Evolutionary conservation across 2,329 filamentous ascomycete species (phyloP).

Genomic region (Exophiala dermatitidis): DNA sequence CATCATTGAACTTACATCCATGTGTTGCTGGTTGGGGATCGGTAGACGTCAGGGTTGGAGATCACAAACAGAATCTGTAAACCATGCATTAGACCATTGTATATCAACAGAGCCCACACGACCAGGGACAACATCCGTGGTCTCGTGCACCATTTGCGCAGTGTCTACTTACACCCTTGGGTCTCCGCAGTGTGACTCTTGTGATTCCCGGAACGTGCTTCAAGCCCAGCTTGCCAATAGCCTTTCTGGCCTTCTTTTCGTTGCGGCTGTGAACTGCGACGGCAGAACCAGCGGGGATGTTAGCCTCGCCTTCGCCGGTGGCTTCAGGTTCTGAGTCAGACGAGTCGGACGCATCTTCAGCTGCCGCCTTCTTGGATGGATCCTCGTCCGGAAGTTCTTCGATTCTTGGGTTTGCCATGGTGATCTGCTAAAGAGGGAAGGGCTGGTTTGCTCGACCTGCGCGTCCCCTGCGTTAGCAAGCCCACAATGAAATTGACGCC

Average conservation of each 20-base stretch:
- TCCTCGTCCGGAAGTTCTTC: constrained; percentile 91
- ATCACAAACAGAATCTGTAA: constrained; percentile 95
- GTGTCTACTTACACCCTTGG: constrained; percentile 84
- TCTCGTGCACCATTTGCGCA: neutral
- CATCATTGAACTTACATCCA: constrained; percentile 71
- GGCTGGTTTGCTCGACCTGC: neutral
- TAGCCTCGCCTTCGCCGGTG: constrained; percentile 44
- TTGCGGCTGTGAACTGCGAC: constrained; percentile 96
- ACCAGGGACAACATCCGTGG: neutral
- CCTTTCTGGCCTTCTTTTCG: constrained; percentile 99
- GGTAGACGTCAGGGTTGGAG: constrained; percentile 99
- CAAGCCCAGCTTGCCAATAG: constrained; percentile 95
- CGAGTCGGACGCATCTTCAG: constrained; percentile 56
- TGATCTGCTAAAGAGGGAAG: constrained; percentile 27
- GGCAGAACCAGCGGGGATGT: constrained; percentile 74
- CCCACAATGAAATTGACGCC: neutral
- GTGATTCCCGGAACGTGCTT: constrained; percentile 96
- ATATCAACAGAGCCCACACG: neutral
- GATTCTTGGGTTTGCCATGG: constrained; percentile 95
- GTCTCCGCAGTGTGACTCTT: constrained; percentile 91
- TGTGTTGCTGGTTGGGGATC: constrained; percentile 97
- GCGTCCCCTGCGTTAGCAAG: constrained; percentile 1
- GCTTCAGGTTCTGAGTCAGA: constrained; percentile 44
- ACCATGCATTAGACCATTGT: constrained; percentile 2
- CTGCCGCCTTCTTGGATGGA: constrained; percentile 74